phyloP scores from a whole-genome alignment of 139 green algal species.

The Auxenochlorella pyrenoidosa region DNA sequence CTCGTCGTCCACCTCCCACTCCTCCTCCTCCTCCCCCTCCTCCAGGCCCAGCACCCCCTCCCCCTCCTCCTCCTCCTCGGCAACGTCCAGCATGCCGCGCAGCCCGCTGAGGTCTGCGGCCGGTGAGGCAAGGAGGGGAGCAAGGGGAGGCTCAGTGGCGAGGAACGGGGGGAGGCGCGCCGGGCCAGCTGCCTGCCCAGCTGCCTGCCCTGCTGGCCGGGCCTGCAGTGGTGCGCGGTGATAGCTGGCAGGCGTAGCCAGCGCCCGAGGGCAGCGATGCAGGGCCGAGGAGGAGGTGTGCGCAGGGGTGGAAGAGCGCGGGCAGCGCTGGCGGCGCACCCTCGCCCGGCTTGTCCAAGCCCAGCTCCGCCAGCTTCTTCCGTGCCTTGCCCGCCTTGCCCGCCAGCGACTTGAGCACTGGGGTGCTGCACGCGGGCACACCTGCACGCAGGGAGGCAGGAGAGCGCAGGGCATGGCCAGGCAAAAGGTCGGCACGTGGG shows the following conservation, averaged over 20 bases:
- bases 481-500: too few relatives aligned
- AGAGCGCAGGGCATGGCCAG: not conserved
- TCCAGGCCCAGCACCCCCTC: not conserved
- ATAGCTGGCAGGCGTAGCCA: too few relatives aligned
- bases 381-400: constrained; percentile 84
- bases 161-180: too few relatives aligned
- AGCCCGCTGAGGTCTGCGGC: constrained; percentile 25
- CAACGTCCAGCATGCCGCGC: constrained; percentile 2
- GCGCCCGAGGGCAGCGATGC: too few relatives aligned
- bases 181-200: too few relatives aligned
- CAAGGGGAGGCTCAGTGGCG: not conserved
- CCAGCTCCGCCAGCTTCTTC: constrained; percentile 66
- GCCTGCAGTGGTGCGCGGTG: too few relatives aligned
- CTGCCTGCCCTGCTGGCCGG: too few relatives aligned
- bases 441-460: constrained; percentile 38
- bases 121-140: too few relatives aligned
- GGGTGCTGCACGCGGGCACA: constrained; percentile 59
- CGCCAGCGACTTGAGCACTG: constrained; percentile 75
- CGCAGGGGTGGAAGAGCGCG: not conserved
- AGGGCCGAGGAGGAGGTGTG: too few relatives aligned
- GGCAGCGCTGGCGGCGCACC: not conserved
- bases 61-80: not conserved
- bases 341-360: not conserved
- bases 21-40: constrained; percentile 1
- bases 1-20: constrained; percentile 36